Evolutionary conservation across 805 yeast genomes (phyloP), one percentile per base, ranked within the genome.

Genomic region (Ogataea parapolymorpha): DNA sequence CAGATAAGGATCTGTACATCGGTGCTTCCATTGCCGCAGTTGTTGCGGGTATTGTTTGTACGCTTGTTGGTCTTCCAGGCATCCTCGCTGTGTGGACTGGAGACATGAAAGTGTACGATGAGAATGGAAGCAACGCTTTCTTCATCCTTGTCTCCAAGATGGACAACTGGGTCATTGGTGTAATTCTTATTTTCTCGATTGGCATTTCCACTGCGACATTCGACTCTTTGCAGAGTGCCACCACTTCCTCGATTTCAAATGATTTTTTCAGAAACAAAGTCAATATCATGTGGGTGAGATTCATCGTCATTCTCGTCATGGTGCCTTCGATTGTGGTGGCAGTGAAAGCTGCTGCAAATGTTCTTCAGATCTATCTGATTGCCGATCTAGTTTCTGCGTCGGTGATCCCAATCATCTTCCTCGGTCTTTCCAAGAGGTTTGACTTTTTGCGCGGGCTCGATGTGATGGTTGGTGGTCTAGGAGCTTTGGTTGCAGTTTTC

Each of bases 1-100:
- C 87, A 7, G 79, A 89, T 63, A 76, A 70, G 49, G 96, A 89
- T 56, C 71, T 90, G 53, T 61, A 75, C 61, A 75, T 86, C 50
- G 95, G 93, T 18, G 77, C 89, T 39, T 70, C 81, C 3, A 67
- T 90, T 45, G 95, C 96, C 0, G 74, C 90, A 0, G 60, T 85
- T 42, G 74, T 84, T 16, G 68, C 80, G 32, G 76, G 83, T 42
- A 67, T 72, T 11, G 71, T 88, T 43, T 78, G 82, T 46, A 76
- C 85, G 0, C 70, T 88, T 35, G 79, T 83, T 32, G 98, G 97
- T 15, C 69, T 80, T 37, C 77, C 95, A 2, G 97, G 97, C 9
- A 72, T 90, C 48, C 61, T 89, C 35, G 96, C 95, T 3, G 96
- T 87, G 14, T 90, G 97, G 97, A 77, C 90, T 0, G 91, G 91